phyloP scores from a whole-genome alignment of 164 flowering plant genomes.

The Dillenia turbinata region DNA sequence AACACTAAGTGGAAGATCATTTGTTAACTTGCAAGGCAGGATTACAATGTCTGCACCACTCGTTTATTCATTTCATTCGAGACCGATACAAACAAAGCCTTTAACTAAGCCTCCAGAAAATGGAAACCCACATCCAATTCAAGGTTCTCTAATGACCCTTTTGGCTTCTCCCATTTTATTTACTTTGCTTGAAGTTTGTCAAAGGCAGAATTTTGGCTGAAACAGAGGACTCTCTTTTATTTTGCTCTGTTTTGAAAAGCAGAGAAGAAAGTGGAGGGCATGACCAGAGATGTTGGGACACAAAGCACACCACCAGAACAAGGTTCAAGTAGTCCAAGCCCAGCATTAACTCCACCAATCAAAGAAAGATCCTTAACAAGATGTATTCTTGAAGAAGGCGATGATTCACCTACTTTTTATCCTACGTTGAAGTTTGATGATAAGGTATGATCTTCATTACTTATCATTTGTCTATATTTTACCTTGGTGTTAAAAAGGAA shows the following conservation, averaged over 20 bases:
- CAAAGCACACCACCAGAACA: slow-evolving; percentile 57
- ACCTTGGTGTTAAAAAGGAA: no score
- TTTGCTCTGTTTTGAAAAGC: neutral
- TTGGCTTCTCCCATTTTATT: neutral
- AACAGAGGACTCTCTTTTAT: neutral
- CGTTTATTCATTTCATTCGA: slow-evolving; percentile 33
- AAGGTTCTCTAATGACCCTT: slow-evolving; percentile 20
- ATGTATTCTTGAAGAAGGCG: slow-evolving; percentile 17
- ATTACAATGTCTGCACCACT: slow-evolving; percentile 83
- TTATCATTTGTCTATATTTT: neutral
- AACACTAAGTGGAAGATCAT: slow-evolving; percentile 55
- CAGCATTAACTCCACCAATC: slow-evolving; percentile 49
- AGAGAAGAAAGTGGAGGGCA: slow-evolving; percentile 31
- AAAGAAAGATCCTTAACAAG: slow-evolving; percentile 35
- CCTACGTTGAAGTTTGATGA: slow-evolving; percentile 16
- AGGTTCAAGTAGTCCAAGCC: slow-evolving; percentile 49
- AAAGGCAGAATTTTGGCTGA: no score
- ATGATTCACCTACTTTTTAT: slow-evolving; percentile 24
- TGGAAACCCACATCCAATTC: slow-evolving; percentile 14
- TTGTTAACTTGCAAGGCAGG: slow-evolving; percentile 31
- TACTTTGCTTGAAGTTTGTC: neutral
- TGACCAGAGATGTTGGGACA: slow-evolving; percentile 65
- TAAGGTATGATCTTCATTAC: slow-evolving; percentile 24
- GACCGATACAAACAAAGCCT: slow-evolving; percentile 21
- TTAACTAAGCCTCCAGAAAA: slow-evolving; percentile 12